These are phyloP conservation scores for Paratinospora sagittata DNA, from an alignment of 164 flowering plant species.

Conservation along the genomic window DNA sequence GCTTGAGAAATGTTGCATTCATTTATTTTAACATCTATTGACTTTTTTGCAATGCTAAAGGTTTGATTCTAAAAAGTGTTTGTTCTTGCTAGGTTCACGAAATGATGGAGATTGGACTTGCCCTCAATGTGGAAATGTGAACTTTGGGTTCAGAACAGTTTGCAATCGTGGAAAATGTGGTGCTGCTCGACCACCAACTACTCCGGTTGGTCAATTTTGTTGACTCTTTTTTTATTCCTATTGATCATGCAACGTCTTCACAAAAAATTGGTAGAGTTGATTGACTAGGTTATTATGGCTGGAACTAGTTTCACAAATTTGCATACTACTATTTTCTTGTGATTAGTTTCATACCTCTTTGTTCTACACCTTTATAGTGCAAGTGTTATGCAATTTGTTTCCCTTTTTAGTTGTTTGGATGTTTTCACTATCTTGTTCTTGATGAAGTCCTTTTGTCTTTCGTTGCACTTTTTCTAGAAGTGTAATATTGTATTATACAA, in stretches of 20 bases:
- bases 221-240: not conserved
- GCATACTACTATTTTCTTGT: not conserved
- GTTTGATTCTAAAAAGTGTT: constrained; percentile 5
- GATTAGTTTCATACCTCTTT: not conserved
- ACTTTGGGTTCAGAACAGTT: constrained; percentile 41
- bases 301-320: not conserved
- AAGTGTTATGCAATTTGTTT: too few species aligned
- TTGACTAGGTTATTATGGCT: not conserved
- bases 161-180: constrained; percentile 47
- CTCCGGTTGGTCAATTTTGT: constrained; percentile 24
- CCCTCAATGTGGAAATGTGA: constrained; percentile 39
- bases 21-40: not conserved
- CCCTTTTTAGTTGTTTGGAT: too few species aligned
- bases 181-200: constrained; percentile 31
- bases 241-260: not conserved
- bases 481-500: not conserved
- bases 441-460: not conserved
- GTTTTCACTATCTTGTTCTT: not conserved
- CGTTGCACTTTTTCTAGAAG: not conserved
- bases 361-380: not conserved
- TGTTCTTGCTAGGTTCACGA: constrained; percentile 28
- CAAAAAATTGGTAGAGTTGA: not conserved
- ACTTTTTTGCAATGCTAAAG: not conserved
- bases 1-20: not conserved
- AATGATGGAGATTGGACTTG: constrained; percentile 48